These are phyloP conservation scores for Helotiales sp. DNA, from an alignment of 2,329 filamentous ascomycete species.

Conservation along the genomic window DNA sequence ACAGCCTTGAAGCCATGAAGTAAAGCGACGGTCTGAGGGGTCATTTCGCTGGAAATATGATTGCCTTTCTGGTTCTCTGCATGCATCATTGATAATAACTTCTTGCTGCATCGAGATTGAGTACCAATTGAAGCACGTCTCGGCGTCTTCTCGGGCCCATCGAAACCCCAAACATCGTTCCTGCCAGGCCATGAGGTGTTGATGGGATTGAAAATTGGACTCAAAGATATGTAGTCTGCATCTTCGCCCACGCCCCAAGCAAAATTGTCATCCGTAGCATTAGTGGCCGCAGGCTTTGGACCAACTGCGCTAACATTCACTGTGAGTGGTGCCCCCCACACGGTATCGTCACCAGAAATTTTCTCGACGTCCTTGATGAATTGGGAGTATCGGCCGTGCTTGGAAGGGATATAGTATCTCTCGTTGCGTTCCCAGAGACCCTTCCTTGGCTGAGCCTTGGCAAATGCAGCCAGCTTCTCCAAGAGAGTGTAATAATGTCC, in stretches of 20 bases:
- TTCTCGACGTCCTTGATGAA: constrained; percentile 65
- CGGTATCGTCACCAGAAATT: constrained; percentile 33
- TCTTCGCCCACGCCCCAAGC: constrained; percentile 76
- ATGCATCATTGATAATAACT: constrained; percentile 74
- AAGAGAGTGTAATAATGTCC: constrained; percentile 82
- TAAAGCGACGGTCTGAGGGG: constrained; percentile 69
- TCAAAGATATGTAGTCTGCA: constrained; percentile 63
- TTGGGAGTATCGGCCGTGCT: constrained; percentile 66
- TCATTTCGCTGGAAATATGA: constrained; percentile 81
- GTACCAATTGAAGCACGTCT: constrained; percentile 74
- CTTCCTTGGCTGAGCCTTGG: constrained; percentile 66
- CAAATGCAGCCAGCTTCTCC: constrained; percentile 62
- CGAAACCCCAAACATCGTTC: constrained; percentile 59
- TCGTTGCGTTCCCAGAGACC: constrained; percentile 74
- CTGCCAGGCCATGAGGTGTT: constrained; percentile 59
- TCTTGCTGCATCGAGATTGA: constrained; percentile 70
- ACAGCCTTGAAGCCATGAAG: constrained; percentile 79
- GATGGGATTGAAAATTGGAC: constrained; percentile 76
- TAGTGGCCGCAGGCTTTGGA: constrained; percentile 59
- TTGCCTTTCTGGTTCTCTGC: constrained; percentile 45
- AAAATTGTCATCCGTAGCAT: constrained; percentile 64
- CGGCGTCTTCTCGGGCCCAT: constrained; percentile 39
- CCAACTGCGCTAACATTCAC: constrained; percentile 62
- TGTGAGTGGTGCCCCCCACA: constrained; percentile 64
- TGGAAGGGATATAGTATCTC: constrained; percentile 69